Evolutionary conservation across 805 yeast genomes (phyloP).

Genomic region (Maudiozyma turicensis): DNA sequence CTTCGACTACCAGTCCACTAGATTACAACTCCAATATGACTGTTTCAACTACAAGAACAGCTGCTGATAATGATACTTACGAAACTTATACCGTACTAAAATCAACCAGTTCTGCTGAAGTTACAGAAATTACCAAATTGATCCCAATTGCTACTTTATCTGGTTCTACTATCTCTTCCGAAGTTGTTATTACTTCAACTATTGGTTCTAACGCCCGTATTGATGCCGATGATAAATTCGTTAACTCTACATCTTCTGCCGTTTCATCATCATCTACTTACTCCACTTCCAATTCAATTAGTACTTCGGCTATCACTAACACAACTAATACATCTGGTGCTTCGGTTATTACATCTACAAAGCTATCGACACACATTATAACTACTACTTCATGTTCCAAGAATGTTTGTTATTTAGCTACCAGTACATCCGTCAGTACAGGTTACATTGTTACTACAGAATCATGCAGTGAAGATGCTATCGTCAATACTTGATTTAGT

Average conservation of each 20-base stretch:
- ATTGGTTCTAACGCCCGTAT: not conserved
- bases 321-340: not conserved
- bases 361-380: not conserved
- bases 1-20: not conserved
- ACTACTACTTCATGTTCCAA: not conserved
- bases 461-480: not conserved
- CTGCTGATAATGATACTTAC: not conserved
- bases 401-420: not conserved
- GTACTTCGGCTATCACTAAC: not conserved
- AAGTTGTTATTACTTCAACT: not conserved
- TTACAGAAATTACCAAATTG: conserved; percentile 1
- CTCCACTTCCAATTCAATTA: not conserved
- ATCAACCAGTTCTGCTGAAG: not conserved
- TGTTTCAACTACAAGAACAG: not conserved
- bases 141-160: conserved; percentile 5
- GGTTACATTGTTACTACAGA: not conserved
- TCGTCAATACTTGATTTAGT: not conserved
- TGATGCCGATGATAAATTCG: not conserved
- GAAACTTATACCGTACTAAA: not conserved
- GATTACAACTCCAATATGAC: not conserved
- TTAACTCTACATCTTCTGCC: not conserved
- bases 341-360: not conserved
- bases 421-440: not conserved
- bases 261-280: not conserved
- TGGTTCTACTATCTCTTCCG: conserved; percentile 5